These are phyloP conservation scores for Leccinum variicolor DNA, from an alignment of 768 basidiomycete genomes.

Conservation along the genomic window DNA sequence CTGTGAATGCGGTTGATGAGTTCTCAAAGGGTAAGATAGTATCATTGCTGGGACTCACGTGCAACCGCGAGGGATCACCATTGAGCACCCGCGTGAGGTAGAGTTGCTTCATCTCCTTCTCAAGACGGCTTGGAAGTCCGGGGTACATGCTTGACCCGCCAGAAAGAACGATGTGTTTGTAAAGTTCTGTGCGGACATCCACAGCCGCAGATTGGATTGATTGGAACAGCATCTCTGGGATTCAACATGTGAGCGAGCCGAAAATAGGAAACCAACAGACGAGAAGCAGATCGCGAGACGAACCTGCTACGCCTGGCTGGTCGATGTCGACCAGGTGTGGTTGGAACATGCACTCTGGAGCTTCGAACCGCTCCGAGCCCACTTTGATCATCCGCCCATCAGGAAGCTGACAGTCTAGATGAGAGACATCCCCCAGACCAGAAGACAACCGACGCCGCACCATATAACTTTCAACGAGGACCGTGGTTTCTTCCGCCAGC, in stretches of 20 bases:
- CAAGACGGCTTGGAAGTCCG: slow-evolving; percentile 91
- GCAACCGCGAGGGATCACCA: slow-evolving; percentile 79
- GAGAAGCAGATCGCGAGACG: slow-evolving; percentile 14
- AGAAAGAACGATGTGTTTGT: slow-evolving; percentile 97
- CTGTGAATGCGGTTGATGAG: slow-evolving; percentile 37
- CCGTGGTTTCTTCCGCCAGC: slow-evolving; percentile 93
- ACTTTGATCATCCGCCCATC: slow-evolving; percentile 97
- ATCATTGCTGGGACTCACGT: slow-evolving; percentile 51
- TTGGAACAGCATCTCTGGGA: slow-evolving; percentile 89
- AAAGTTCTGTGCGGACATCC: slow-evolving; percentile 85
- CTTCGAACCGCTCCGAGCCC: slow-evolving; percentile 97
- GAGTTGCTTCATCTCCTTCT: slow-evolving; percentile 99
- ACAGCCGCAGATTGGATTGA: slow-evolving; percentile 91
- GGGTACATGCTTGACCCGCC: slow-evolving; percentile 99
- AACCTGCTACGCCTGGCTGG: slow-evolving; percentile 93
- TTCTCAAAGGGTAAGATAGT: background rate
- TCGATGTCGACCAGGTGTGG: slow-evolving; percentile 97
- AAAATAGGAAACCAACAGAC: background rate
- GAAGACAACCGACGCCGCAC: slow-evolving; percentile 42
- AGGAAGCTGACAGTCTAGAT: slow-evolving; percentile 57
- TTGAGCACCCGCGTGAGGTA: slow-evolving; percentile 87
- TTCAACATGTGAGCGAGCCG: background rate
- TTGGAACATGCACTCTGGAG: slow-evolving; percentile 99
- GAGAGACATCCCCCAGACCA: background rate
- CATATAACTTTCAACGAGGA: slow-evolving; percentile 93